Evolutionary conservation across 306 rosid genomes (phyloP).

Genomic region (Quercus agrifolia): DNA sequence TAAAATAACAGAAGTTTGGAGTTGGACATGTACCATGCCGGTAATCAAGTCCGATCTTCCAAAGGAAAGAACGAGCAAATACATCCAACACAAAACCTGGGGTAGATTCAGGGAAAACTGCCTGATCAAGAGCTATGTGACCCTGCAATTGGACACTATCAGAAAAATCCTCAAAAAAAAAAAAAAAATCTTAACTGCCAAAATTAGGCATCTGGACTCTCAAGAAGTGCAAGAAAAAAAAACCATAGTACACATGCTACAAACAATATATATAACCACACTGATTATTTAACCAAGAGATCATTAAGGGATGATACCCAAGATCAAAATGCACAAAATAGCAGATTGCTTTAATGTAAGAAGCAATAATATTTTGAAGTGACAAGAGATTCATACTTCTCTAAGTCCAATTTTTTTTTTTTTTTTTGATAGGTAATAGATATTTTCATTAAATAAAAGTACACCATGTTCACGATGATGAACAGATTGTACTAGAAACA

Average conservation of each 20-base stretch:
- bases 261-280: not conserved
- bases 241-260: conserved; percentile 9
- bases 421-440: no score
- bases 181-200: conserved; percentile 2
- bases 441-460: no score
- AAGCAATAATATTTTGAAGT: not conserved
- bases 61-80: conserved; percentile 90
- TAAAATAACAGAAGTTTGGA: not conserved
- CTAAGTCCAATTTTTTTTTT: not conserved
- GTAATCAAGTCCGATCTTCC: conserved; percentile 98
- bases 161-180: conserved; percentile 11
- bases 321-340: conserved; percentile 17
- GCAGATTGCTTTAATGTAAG: not conserved
- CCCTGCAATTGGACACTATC: conserved; percentile 59
- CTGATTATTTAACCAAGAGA: conserved; percentile 14
- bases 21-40: conserved; percentile 64
- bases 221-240: not conserved
- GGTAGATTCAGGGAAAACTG: conserved; percentile 85
- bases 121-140: conserved; percentile 85
- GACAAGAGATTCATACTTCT: not conserved
- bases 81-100: conserved; percentile 96
- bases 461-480: no score
- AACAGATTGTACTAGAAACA: no score
- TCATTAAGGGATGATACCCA: not conserved
- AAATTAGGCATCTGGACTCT: not conserved